Base-by-base conservation (phyloP, 75 land plant species). In the Picea glauca region DNA sequence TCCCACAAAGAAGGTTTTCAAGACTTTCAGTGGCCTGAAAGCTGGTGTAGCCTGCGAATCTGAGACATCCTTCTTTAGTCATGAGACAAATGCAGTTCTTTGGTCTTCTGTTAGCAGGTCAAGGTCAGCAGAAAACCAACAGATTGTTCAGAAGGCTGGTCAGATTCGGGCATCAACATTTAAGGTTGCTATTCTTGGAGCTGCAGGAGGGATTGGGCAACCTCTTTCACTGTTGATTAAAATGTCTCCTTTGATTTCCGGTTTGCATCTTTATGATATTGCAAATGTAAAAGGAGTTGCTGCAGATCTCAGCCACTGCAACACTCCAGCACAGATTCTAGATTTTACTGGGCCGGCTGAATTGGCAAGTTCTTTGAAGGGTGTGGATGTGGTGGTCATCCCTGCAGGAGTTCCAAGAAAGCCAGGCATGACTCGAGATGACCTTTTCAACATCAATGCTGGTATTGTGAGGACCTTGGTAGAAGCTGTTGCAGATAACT, bases 341-440 rank as follows among this genome's bases (percentile, higher is more conserved):
- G 91, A 82, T 80, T 94, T 90, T 83, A 94, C 96, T 18, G 96
- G 96, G 58, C 58, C 91, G 40, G 76, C 86, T 40, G 96, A 94
- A 68, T 83, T 94, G 67, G 92, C 84, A 12, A 81, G 77, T 46
- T 79, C 99, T 46, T 78, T 96, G 76, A 90, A 92, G 78, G 95
- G 93, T 35, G 81, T 90, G 12, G 95, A 96, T 77, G 63, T 96
- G 13, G 98, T 96, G 43, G 86, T 96, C 70, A 96, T 96, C 76
- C 99, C 99, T 5, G 99, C 99, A 17, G 99, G 99, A 75, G 99
- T 96, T 33, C 99, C 99, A 4, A 84, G 99, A 31, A 96, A 96
- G 85, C 99, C 99, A 33, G 99, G 98, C 68, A 96, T 96, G 99
- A 96, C 99, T 14, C 88, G 99, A 74, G 99, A 96, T 85, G 99